phyloP scores from a whole-genome alignment of 345 rosid species.

The Sonneratia caseolaris region DNA sequence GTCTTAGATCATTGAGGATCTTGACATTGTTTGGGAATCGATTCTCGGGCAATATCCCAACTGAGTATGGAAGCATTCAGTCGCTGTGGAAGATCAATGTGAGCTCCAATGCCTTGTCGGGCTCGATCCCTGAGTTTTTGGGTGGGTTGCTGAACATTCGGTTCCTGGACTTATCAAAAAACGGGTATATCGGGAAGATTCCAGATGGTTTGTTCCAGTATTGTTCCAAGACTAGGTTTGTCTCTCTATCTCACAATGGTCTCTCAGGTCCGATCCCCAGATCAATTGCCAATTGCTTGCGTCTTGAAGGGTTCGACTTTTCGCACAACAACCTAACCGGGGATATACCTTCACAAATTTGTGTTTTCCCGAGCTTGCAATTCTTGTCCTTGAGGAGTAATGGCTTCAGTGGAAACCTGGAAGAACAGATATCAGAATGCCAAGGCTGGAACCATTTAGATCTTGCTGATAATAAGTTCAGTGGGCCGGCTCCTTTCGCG shows the following conservation, averaged over 20 bases:
- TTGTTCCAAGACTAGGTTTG: conserved; percentile 70
- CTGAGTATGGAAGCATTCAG: conserved; percentile 48
- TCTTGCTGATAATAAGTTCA: conserved; percentile 63
- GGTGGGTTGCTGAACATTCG: conserved; percentile 72
- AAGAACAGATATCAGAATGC: conserved; percentile 46
- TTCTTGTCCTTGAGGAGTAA: conserved; percentile 62
- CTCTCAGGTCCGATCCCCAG: conserved; percentile 66
- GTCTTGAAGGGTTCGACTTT: conserved; percentile 77
- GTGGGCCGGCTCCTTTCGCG: conserved; percentile 61
- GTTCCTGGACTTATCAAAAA: conserved; percentile 85
- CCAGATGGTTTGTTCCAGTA: conserved; percentile 57
- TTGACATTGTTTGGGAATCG: conserved; percentile 81
- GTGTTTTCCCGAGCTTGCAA: conserved; percentile 48
- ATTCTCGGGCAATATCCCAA: conserved; percentile 73
- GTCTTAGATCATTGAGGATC: conserved; percentile 59
- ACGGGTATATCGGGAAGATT: conserved; percentile 54
- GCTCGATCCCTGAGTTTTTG: conserved; percentile 77
- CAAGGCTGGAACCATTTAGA: conserved; percentile 48
- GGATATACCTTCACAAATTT: conserved; percentile 48
- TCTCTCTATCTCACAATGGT: conserved; percentile 60
- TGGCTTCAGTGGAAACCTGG: conserved; percentile 50
- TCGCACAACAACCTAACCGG: conserved; percentile 67
- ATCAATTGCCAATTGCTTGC: conserved; percentile 55
- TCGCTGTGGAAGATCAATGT: conserved; percentile 89
- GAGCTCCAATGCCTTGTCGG: conserved; percentile 83